These are phyloP conservation scores for Thielaviopsis euricoi DNA, from an alignment of 2,329 filamentous ascomycete genomes.

Conservation along the genomic window DNA sequence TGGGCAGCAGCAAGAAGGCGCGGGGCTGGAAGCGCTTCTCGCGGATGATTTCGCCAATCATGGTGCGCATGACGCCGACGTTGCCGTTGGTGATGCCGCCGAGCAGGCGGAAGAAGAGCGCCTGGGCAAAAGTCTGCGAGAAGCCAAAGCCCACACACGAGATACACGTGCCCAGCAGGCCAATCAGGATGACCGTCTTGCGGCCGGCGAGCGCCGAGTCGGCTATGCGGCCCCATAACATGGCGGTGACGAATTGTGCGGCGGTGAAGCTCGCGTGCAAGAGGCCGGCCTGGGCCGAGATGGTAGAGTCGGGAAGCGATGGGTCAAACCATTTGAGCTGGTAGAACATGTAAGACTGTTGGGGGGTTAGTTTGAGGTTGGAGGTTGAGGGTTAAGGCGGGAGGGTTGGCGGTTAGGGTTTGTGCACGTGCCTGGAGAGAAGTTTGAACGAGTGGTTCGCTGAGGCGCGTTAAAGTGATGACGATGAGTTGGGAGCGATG, in stretches of 20 bases:
- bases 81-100: constrained; percentile 61
- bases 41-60: constrained; percentile 60
- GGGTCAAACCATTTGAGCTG: constrained; percentile 64
- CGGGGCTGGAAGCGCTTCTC: constrained; percentile 48
- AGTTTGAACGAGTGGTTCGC: constrained; percentile 69
- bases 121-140: constrained; percentile 50
- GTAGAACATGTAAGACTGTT: constrained; percentile 67
- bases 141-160: constrained; percentile 43
- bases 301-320: constrained; percentile 39
- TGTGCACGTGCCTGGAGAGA: constrained; percentile 35
- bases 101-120: constrained; percentile 54
- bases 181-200: constrained; percentile 64
- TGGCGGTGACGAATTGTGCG: constrained; percentile 66
- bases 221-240: constrained; percentile 64
- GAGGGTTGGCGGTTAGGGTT: background rate
- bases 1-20: constrained; percentile 63
- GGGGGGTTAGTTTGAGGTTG: background rate
- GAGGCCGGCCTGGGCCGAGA: constrained; percentile 62
- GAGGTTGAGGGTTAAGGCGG: background rate
- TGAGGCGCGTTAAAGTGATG: constrained; percentile 60
- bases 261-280: constrained; percentile 66
- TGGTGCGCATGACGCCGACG: constrained; percentile 57
- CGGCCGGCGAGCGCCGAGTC: constrained; percentile 48
- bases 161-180: constrained; percentile 46
- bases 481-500: constrained; percentile 63